Evolutionary conservation across 176 grass and related monocot genomes (phyloP).

Genomic region (Avena atlantica): DNA sequence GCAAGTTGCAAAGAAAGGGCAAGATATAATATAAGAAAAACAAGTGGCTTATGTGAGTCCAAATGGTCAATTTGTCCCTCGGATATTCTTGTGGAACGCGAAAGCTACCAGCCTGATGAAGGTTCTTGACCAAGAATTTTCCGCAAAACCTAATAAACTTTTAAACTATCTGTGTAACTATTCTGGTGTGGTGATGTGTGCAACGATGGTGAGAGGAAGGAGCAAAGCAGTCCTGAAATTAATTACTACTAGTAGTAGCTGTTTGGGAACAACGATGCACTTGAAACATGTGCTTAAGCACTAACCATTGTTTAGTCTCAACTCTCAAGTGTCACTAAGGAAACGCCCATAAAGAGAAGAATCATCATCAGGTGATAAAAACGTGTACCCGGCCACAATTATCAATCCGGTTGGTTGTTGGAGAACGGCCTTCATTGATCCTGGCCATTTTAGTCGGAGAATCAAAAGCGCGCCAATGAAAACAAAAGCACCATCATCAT

Average conservation of each 20-base stretch:
- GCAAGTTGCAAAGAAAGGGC: not conserved
- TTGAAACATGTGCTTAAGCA: slow-evolving; percentile 50
- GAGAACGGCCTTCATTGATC: not conserved
- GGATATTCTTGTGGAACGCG: slow-evolving; percentile 25
- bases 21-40: not conserved
- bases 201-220: slow-evolving; percentile 35
- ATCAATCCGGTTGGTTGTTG: not conserved
- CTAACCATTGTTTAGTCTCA: slow-evolving; percentile 5
- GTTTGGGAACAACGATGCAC: not conserved
- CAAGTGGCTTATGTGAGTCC: slow-evolving; percentile 36
- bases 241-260: not conserved
- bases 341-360: not conserved
- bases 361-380: not conserved
- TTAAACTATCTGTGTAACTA: not conserved
- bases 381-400: not conserved
- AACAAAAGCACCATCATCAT: slow-evolving; percentile 6
- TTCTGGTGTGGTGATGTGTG: slow-evolving; percentile 4
- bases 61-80: slow-evolving; percentile 43
- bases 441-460: not conserved
- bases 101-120: not conserved
- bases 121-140: slow-evolving; percentile 24
- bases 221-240: slow-evolving; percentile 2
- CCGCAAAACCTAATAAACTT: not conserved
- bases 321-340: slow-evolving; percentile 16
- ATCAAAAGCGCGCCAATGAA: not conserved